These are phyloP conservation scores for Chytridium lagenaria DNA, from an alignment of 371 early-diverging fungal genomes.

Conservation along the genomic window DNA sequence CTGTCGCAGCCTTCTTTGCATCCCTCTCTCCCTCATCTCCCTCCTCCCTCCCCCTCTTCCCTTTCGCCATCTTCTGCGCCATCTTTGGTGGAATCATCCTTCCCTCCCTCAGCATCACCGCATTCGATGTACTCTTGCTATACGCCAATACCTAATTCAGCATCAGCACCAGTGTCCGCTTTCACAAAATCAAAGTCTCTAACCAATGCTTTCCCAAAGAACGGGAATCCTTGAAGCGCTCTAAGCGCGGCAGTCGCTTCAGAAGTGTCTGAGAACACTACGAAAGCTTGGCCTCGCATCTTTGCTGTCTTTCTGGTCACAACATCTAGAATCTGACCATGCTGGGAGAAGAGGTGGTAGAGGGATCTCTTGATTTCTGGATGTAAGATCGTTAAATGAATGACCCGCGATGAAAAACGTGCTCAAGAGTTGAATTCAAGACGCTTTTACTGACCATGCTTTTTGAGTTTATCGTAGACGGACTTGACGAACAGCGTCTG, in stretches of 20 bases:
- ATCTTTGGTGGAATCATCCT: conserved; percentile 32
- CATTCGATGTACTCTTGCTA: conserved; percentile 81
- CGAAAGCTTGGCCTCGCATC: conserved; percentile 96
- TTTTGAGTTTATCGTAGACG: conserved; percentile 86
- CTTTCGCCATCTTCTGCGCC: background rate
- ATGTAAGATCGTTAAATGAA: too few relatives aligned
- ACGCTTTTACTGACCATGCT: conserved; percentile 64
- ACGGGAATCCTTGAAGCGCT: conserved; percentile 79
- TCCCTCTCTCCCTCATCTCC: conserved; percentile 28
- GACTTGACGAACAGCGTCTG: conserved; percentile 87
- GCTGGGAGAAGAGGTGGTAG: conserved; percentile 80
- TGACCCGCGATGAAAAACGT: background rate
- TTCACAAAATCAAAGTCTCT: too few relatives aligned
- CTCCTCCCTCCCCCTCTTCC: conserved; percentile 27
- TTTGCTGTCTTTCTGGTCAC: conserved; percentile 75
- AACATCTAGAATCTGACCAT: conserved; percentile 89
- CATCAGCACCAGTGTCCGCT: too few relatives aligned
- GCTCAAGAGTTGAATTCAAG: too few relatives aligned
- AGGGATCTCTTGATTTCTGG: conserved; percentile 78
- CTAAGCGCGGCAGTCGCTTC: conserved; percentile 84
- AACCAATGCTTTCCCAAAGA: conserved; percentile 86
- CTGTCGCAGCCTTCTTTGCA: conserved; percentile 27
- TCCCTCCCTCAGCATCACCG: conserved; percentile 75
- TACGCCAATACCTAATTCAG: conserved; percentile 73
- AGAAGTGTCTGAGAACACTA: conserved; percentile 81